Base-by-base conservation (phyloP, 805 yeast genomes). In the Maudiozyma pseudohumilis region DNA sequence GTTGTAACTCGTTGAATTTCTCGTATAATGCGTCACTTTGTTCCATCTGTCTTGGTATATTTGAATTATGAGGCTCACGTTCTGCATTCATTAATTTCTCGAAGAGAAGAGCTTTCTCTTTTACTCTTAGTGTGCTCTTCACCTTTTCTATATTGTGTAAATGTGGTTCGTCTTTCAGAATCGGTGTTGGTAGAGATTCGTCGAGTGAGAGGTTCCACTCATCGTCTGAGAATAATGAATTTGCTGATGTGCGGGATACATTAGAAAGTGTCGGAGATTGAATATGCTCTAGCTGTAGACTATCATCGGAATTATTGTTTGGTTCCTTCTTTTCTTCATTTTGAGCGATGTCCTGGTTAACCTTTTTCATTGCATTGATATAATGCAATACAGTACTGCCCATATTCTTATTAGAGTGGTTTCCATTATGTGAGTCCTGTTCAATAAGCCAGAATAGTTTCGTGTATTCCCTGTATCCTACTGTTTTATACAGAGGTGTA, bases 91-190 rank as follows among this genome's bases (percentile, higher is more conserved):
- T 46, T 22, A 57, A 40, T 32, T 47, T 55, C 35, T 59, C 63
- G 39, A 55, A 59, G 21, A 59, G 34, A 19, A 49, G 45, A 1
- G 57, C 53, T 35, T 57, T 59, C 29, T 59, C 61, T 26, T 47
- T 56, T 13, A 58, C 63, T 35, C 52, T 56, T 12, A 44, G 53
- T 1, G 63, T 55, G 17, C 46, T 43, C 40, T 58, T 53, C 24
- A 58, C 40, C 28, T 50, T 47, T 25, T 38, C 44, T 12, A 56
- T 41, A 10, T 55, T 49, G 20, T 50, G 51, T 8, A 16, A 17
- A 26, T 32, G 22, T 16, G 38, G 22, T 6, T 38, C 32, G 25
- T 31, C 33, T 17, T 33, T 15, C 4, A 18, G 25, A 7, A 26
- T 15, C 2, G 22, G 34, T 15, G 34, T 11, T 16, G 31, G 16